Base-by-base conservation (phyloP, 2,329 filamentous ascomycete species). In the Colletotrichum sidae region DNA sequence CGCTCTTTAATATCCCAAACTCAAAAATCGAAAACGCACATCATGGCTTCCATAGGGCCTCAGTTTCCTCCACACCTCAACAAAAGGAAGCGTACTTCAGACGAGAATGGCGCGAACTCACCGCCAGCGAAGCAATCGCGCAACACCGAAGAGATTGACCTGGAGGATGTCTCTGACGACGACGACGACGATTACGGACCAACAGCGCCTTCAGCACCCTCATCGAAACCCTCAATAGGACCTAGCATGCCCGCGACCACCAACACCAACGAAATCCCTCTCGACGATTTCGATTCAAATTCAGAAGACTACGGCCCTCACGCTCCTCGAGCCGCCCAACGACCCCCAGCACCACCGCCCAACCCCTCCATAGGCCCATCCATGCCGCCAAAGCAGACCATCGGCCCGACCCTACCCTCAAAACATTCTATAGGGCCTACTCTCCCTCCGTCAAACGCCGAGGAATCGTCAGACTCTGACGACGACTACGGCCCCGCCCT, bases 31-130 rank as follows among this genome's bases (percentile, higher is more conserved):
- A n/a, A 56, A 52, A 7, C 8, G 8, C 60, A 81, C 80, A 71
- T 44, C 33, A 92, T 92, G 90, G 81, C 89, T 55, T 88, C 87
- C 39, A 89, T 92, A 72, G 91, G 91, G 6, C 91, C 92, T 12
- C 83, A 89, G 66, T 77, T 94, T 33, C 91, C 92, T 11, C 84
- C 90, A 5, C 88, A 92, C 67, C 83, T 91, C 46, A 74, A 86
- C 39, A 90, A 90, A 75, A 84, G 88, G 72, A 90, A 89, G 72
- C 86, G 86, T 72, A 83, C 81, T 5, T 71, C 80, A 5, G 80
- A 82, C 45, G 76, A 82, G 52, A 77, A 77, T 55, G 73, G 75
- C 38, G 71, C 76, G 11, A 72, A 73, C 34, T 79, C 79, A 7
- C 83, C 80, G 42, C 81, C 81, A 5, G 69, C 76, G 57, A 89